Evolutionary conservation across 169 alveolate genomes (phyloP).

Genomic region (Perkinsus chesapeaki): DNA sequence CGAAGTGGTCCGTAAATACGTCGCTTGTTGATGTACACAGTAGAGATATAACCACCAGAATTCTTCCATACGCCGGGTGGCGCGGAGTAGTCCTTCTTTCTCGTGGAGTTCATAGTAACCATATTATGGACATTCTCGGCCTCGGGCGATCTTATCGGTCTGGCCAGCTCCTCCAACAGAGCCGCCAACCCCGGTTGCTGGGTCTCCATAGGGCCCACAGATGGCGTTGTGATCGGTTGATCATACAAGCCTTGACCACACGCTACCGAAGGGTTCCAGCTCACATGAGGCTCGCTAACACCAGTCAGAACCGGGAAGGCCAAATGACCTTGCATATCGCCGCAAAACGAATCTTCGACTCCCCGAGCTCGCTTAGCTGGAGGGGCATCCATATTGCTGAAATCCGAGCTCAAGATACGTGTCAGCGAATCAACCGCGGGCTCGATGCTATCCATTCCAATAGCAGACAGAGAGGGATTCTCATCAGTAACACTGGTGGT

Average conservation of each 20-base stretch:
- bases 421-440: neutral
- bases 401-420: neutral
- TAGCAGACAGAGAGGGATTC: neutral
- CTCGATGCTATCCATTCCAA: neutral
- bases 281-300: neutral
- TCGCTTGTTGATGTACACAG: neutral
- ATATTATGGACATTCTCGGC: neutral
- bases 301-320: neutral
- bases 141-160: neutral
- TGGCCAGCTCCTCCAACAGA: neutral
- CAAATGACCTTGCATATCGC: neutral
- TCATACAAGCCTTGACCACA: neutral
- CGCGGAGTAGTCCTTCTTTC: neutral
- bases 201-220: neutral
- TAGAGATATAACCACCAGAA: neutral
- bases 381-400: too few species aligned
- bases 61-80: neutral
- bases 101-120: neutral
- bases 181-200: neutral
- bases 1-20: neutral
- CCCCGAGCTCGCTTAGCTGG: too few species aligned
- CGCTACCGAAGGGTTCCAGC: neutral
- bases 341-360: too few species aligned
- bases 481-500: neutral
- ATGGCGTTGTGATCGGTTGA: neutral